Evolutionary conservation across 495 filamentous ascomycete species (phyloP).

Genomic region (Talaromyces wortmannii): DNA sequence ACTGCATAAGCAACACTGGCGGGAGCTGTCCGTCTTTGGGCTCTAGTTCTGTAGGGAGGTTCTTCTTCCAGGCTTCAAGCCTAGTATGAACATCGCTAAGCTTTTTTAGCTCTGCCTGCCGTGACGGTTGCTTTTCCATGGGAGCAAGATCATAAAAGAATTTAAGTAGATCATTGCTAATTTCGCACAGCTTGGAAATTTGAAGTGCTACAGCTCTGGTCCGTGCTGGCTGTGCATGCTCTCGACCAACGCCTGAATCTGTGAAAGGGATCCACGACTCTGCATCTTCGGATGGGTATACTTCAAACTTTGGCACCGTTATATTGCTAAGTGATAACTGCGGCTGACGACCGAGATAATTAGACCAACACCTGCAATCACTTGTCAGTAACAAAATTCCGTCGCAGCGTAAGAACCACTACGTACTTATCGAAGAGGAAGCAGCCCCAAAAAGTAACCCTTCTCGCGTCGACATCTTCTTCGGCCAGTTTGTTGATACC

Average conservation of each 20-base stretch:
- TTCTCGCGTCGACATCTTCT: slow-evolving; percentile 78
- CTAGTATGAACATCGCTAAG: slow-evolving; percentile 85
- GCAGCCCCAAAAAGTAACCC: slow-evolving; percentile 98
- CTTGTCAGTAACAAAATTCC: slow-evolving; percentile 12
- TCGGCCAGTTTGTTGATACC: slow-evolving; percentile 60
- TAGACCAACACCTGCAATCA: slow-evolving; percentile 75
- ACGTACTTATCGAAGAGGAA: slow-evolving; percentile 89
- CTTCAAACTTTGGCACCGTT: slow-evolving; percentile 82
- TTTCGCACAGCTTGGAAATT: slow-evolving; percentile 79
- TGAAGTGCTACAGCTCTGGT: slow-evolving; percentile 79
- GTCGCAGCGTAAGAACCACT: neutral
- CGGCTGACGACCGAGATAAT: slow-evolving; percentile 89
- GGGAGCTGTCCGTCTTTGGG: slow-evolving; percentile 85
- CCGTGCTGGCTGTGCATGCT: slow-evolving; percentile 70
- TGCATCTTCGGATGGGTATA: slow-evolving; percentile 83
- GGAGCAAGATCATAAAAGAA: slow-evolving; percentile 84
- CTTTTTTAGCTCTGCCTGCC: slow-evolving; percentile 84
- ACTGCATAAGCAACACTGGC: slow-evolving; percentile 92
- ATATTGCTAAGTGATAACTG: slow-evolving; percentile 73
- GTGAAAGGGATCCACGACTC: slow-evolving; percentile 85
- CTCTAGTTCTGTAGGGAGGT: slow-evolving; percentile 80
- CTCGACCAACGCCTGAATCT: slow-evolving; percentile 65
- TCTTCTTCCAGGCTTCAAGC: slow-evolving; percentile 85
- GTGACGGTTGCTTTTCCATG: slow-evolving; percentile 49
- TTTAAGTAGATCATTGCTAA: slow-evolving; percentile 81